Evolutionary conservation across 345 rosid species (phyloP), one percentile per base, ranked within the genome.

Genomic region (Cardamine chenopodiifolia): DNA sequence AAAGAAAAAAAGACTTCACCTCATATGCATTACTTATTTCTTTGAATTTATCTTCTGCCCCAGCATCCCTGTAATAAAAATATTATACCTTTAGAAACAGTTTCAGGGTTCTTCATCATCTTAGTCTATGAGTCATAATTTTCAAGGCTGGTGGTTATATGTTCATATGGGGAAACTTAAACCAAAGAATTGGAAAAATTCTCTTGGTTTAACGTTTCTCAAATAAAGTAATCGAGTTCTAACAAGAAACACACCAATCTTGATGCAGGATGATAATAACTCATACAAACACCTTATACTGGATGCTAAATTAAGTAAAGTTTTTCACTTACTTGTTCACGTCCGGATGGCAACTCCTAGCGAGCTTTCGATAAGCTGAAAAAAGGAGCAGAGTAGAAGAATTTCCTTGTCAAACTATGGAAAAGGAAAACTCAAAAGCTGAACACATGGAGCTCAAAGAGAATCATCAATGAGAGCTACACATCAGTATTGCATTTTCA

Each of bases 1-100:
- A 68, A 79, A 23, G 52, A 48, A 35, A 66, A 48, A 78, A 45
- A 35, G 48, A 71, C n/a, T 73, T 79, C 66, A 90, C 99, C 97
- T 96, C 99, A 23, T 96, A 96, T 8, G 98, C 99, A 79, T 96
- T 96, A 63, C 99, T 90, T 75, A 96, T 96, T 45, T 96, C 97
- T 90, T 92, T 96, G 78, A 96, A 92, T 76, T 90, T 92, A 80
- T 85, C 85, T 73, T 96, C 99, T 35, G 98, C 97, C 13, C 87
- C 93, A 29, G 97, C 72, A 8, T 96, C 98, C 80, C 99, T 96
- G 88, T 78, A 55, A 63, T 72, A 26, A 55, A 23, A 64, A 59
- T 14, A 54, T 25, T 9, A 64, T 23, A 65, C n/a, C 9, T 57
- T 74, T 32, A 8, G 22, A 55, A 44, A 13, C 26, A 17, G 10